phyloP scores from a whole-genome alignment of 106 monocot species.

The Dioscorea alata region DNA sequence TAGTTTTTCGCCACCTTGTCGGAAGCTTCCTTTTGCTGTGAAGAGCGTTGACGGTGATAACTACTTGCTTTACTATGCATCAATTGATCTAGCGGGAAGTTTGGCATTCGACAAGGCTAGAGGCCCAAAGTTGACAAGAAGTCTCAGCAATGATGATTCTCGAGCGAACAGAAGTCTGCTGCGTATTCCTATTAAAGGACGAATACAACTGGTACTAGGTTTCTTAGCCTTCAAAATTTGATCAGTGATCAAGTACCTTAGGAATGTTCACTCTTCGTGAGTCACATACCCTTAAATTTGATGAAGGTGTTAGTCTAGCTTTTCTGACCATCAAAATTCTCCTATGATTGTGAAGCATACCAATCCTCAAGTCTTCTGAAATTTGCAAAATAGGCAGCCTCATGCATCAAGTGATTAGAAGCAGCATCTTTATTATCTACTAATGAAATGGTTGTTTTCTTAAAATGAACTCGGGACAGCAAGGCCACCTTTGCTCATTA shows the following conservation, averaged over 20 bases:
- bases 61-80: slow-evolving; percentile 82
- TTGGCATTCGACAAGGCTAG: slow-evolving; percentile 33
- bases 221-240: slow-evolving; percentile 23
- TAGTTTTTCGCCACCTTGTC: slow-evolving; percentile 61
- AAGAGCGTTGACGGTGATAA: slow-evolving; percentile 81
- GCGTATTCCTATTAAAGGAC: slow-evolving; percentile 80
- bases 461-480: no score
- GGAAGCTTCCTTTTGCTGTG: slow-evolving; percentile 87
- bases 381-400: no score
- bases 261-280: slow-evolving; percentile 10
- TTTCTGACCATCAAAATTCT: no score
- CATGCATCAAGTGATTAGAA: no score
- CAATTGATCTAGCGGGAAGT: slow-evolving; percentile 71
- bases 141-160: slow-evolving; percentile 64
- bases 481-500: no score
- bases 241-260: slow-evolving; percentile 32
- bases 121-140: slow-evolving; percentile 59
- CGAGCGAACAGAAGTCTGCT: slow-evolving; percentile 58
- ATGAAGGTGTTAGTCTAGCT: no score
- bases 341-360: no score
- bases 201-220: slow-evolving; percentile 87
- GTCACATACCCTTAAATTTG: background rate
- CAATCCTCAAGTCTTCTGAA: no score
- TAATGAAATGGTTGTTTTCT: no score
- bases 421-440: no score